Evolutionary conservation across 805 yeast species (phyloP).

Genomic region (Naumovozyma castellii): DNA sequence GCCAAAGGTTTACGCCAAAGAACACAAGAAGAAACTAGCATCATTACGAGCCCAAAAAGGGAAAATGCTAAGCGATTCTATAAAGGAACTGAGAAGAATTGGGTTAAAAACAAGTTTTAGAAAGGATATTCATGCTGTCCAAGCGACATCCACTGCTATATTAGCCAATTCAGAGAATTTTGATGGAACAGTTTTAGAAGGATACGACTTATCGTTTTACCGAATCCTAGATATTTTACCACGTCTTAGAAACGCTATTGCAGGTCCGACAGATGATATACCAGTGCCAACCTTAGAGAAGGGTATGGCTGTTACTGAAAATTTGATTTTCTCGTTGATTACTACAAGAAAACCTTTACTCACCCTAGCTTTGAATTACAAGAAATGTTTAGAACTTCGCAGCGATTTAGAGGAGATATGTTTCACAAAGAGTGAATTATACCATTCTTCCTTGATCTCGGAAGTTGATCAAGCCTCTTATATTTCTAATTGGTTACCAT

Average conservation of each 20-base stretch:
- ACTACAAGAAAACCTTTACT: conserved; percentile 42
- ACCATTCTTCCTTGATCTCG: conserved; percentile 6
- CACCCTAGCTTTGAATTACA: conserved; percentile 18
- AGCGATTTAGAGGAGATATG: conserved; percentile 16
- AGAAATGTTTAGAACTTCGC: conserved; percentile 14
- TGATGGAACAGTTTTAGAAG: conserved; percentile 30
- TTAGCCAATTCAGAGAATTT: conserved; percentile 47
- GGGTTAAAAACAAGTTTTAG: conserved; percentile 66
- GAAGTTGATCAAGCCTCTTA: conserved; percentile 8
- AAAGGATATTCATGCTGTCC: conserved; percentile 53
- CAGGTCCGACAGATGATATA: conserved; percentile 58
- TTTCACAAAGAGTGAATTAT: conserved; percentile 13
- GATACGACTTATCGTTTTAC: conserved; percentile 50
- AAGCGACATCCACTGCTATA: conserved; percentile 53
- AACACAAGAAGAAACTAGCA: conserved; percentile 59
- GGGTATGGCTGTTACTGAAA: conserved; percentile 70
- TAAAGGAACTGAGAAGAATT: conserved; percentile 62
- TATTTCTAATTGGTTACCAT: conserved; percentile 29
- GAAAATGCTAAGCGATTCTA: conserved; percentile 63
- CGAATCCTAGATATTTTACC: conserved; percentile 74
- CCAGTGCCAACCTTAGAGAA: conserved; percentile 62
- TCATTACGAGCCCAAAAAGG: conserved; percentile 74
- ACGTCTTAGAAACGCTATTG: conserved; percentile 56
- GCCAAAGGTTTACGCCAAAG: conserved; percentile 61
- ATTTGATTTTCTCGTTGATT: conserved; percentile 50